Evolutionary conservation across 495 filamentous ascomycete genomes (phyloP), one percentile per base, ranked within the genome.

Genomic region (Aspergillus indologenus): DNA sequence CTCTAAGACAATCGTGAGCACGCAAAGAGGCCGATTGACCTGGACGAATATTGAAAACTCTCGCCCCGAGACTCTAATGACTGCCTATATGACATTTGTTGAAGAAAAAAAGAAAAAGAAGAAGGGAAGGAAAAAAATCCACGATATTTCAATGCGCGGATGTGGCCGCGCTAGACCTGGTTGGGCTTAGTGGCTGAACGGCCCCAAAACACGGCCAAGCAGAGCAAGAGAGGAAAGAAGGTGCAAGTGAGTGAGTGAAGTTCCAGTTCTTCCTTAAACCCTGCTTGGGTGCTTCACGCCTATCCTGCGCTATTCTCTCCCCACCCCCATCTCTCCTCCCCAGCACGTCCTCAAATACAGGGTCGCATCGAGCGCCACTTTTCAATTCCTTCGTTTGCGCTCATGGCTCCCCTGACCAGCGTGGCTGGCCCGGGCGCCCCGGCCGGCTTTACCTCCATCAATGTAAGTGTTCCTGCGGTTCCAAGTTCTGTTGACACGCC

Each of bases 51-150:
- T 81, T 89, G 91, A 94, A 73, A 76, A 75, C 71, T 84, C 90
- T 87, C 90, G 86, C 85, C 87, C 90, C 94, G 94, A 95, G 94
- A 98, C 94, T 98, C 94, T 98, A 98, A 93, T 91, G 90, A 90
- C 83, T 86, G 89, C 87, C 92, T 94, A 88, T 76, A 81, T 83
- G 87, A 94, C 88, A 95, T 93, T 78, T 90, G 77, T 73, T 75
- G 76, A 79, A 83, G 82, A 78, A 81, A 75, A 72, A 71, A 75
- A 75, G 75, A 62, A 70, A 66, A 73, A 82, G 80, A 70, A 79
- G 76, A 69, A 67, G 71, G 70, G 72, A 61, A 59, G 45, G 47
- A 57, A 57, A 58, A 67, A 74, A 66, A 58, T 52, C 57, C 20
- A 60, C 40, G 53, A 45, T 58, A 61, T 71, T 70, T 67, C 61